Evolutionary conservation across 495 filamentous ascomycete species (phyloP).

Genomic region (Glutinoglossum americanum): DNA sequence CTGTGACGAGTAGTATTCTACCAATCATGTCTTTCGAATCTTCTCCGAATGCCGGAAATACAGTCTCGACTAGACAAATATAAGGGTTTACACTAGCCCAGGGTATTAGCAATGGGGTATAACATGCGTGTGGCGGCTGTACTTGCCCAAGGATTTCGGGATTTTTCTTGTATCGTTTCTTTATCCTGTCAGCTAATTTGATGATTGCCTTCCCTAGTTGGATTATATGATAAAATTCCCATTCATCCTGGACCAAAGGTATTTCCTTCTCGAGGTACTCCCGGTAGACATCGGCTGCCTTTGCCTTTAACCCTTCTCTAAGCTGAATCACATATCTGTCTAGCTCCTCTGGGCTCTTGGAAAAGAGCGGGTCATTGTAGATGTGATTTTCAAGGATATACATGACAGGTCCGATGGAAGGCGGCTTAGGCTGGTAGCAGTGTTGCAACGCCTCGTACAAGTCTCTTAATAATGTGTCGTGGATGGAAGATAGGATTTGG

Average conservation of each 20-base stretch:
- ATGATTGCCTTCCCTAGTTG: conserved; percentile 69
- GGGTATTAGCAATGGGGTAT: not conserved
- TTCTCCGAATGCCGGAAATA: conserved; percentile 74
- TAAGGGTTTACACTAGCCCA: conserved; percentile 44
- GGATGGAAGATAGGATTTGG: conserved; percentile 46
- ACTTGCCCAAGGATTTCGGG: conserved; percentile 68
- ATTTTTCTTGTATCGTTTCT: conserved; percentile 77
- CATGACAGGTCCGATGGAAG: conserved; percentile 56
- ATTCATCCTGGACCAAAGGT: conserved; percentile 49
- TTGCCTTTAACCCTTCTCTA: conserved; percentile 44
- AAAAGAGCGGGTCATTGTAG: conserved; percentile 54
- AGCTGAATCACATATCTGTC: conserved; percentile 48
- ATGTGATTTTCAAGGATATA: conserved; percentile 71
- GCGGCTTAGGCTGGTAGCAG: conserved; percentile 74
- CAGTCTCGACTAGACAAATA: conserved; percentile 54
- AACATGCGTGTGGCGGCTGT: not conserved
- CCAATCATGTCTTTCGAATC: conserved; percentile 66
- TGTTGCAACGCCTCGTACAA: conserved; percentile 69
- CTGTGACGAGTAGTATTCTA: conserved; percentile 50
- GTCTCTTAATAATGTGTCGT: conserved; percentile 71
- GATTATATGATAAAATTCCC: conserved; percentile 74
- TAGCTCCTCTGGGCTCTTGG: conserved; percentile 40
- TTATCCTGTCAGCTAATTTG: conserved; percentile 61
- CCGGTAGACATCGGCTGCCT: conserved; percentile 54
- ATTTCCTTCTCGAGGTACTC: conserved; percentile 49